Base-by-base conservation (phyloP, 1,284 basidiomycete species). In the Apiotrichum akiyoshidainum region DNA sequence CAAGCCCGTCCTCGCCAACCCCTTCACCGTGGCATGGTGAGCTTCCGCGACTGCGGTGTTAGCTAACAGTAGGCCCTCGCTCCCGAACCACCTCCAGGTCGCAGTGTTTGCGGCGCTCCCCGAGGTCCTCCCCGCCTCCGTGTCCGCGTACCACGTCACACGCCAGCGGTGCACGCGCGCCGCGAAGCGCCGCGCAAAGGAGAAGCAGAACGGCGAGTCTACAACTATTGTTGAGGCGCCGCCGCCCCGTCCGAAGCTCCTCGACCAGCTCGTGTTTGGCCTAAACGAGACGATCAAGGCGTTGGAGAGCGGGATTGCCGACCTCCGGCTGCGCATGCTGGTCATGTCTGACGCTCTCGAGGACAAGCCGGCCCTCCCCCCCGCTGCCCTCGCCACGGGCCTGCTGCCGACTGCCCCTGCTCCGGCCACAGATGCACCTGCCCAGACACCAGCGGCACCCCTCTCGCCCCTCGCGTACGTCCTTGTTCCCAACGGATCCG, bases 261-360 rank as follows among this genome's bases (percentile, higher is more conserved):
- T 86, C 14, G 64, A 80, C 13, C 83, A 87, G 69, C 65, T 89
- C 44, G 78, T 83, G 1, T 73, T 87, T 46, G 91, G 91, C 13
- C 87, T 93, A 65, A 94, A 92, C 68, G 81, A 85, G 68, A 87
- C 91, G 10, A 89, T 90, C 22, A 88, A 85, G 73, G 79, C 80
- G 19, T 80, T 94, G 13, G 91, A 94, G 74, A 65, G 59, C 5
- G 83, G 87, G 63, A 80, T 84, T 21, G 67, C 69, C n/a, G 67
- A 73, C 22, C 64, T 77, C 34, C 67, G 67, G 37, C 33, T 70
- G 11, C 63, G 68, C 12, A 58, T 74, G 17, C 57, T 68, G 44
- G 47, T 67, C 17, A 67, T 76, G 51, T 65, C 65, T 1, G 73
- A 75, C 44, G 54, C 60, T 5, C 78, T 82, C 51, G 65, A 64